Base-by-base conservation (phyloP, 225 moss, liverwort and hornwort species). In the Ulota crispa region DNA sequence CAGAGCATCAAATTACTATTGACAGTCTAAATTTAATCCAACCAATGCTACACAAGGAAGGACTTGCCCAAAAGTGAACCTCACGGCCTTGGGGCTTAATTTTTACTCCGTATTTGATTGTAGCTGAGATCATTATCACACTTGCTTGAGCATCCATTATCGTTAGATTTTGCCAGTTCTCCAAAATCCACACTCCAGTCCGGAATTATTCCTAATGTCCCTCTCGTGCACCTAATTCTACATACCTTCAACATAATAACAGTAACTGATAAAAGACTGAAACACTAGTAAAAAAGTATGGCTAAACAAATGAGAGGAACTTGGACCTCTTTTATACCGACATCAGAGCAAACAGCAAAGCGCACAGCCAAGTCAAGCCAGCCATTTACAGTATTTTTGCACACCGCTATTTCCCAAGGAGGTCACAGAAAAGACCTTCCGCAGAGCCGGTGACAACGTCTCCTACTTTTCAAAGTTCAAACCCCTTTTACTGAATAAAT, bases 341-440 rank as follows among this genome's bases (percentile, higher is more conserved):
- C 50, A 80, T 72, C 72, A 80, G 72, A 64, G 78, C 43, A 72
- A 61, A 53, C 20, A 71, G 72, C 24, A 26, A 50, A 64, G 60
- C 43, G 53, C 54, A 34, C 53, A 81, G 50, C 31, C 45, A 45
- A 13, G 14, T 45, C 39, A n/a, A 78, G 78, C 83, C 43, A 77
- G 77, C 66, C 53, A 60, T 83, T 73, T 55, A 72, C 87, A 81
- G 55, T 71, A 77, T 28, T 57, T 68, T 63, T 73, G 66, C 66
- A 68, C 80, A 81, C 30, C 20, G 5, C 9, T 64, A 23, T 64
- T n/a, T 30, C 39, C 23, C 8, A 9, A 20, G 10, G n/a, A 23
- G 19, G 2, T 36, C 52, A 61, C 54, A 32, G 68, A 23, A 62
- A 43, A n/a, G 72, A 39, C 82, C 73, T 64, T 64, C 62, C 63